Evolutionary conservation across 1,284 basidiomycete genomes (phyloP).

Genomic region (Sanghuangporus weigelae): DNA sequence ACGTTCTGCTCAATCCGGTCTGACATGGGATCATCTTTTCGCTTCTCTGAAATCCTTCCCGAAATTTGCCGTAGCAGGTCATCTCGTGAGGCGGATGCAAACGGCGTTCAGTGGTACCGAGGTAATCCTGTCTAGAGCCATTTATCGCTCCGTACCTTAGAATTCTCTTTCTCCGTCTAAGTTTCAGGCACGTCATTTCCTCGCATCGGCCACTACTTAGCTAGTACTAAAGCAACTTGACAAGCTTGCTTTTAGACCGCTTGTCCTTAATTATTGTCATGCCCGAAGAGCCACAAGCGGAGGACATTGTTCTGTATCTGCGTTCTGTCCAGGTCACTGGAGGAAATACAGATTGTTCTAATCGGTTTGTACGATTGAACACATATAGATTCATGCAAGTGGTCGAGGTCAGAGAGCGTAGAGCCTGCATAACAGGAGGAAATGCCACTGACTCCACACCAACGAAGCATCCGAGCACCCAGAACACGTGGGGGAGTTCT

Average conservation of each 20-base stretch:
- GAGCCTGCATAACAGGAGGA: not conserved
- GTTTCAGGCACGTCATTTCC: not conserved
- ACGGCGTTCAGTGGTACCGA: too few species aligned
- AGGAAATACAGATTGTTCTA: not conserved
- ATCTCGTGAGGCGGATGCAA: too few species aligned
- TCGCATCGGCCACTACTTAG: not conserved
- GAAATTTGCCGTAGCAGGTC: too few species aligned
- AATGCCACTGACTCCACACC: not conserved
- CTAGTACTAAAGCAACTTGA: not conserved
- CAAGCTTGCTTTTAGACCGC: not conserved
- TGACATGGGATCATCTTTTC: too few species aligned
- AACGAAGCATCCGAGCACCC: not conserved
- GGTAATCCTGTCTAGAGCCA: not conserved
- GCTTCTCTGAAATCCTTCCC: too few species aligned
- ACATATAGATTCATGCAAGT: not conserved
- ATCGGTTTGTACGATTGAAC: not conserved
- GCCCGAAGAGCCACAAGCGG: not conserved
- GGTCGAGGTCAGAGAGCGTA: not conserved
- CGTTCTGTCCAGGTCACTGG: not conserved
- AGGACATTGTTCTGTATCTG: not conserved
- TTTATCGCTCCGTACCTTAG: not conserved
- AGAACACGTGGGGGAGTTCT: not conserved
- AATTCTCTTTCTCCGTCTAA: not conserved
- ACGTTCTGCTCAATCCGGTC: too few species aligned
- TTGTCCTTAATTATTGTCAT: not conserved